phyloP scores from a whole-genome alignment of 306 rosid species.

The Castanea mollissima region DNA sequence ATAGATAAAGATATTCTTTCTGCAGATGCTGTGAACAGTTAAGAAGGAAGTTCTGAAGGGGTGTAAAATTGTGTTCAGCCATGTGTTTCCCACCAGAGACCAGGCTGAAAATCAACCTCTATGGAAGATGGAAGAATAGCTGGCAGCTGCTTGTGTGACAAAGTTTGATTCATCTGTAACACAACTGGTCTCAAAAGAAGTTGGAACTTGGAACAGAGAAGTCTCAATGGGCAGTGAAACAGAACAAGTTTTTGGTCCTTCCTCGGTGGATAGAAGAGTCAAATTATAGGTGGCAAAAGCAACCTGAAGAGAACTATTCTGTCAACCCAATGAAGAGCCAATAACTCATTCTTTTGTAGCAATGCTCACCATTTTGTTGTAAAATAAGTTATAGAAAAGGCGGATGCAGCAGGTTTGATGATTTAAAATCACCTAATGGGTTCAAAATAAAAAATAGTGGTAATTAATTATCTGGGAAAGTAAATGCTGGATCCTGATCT shows the following conservation, averaged over 20 bases:
- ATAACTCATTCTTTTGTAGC: not conserved
- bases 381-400: not conserved
- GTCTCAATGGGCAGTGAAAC: constrained; percentile 70
- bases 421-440: not conserved
- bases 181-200: constrained; percentile 69
- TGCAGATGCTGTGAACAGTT: constrained; percentile 53
- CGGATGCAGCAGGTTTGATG: not conserved
- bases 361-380: not conserved
- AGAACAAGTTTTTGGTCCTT: constrained; percentile 68
- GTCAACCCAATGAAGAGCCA: constrained; percentile 22
- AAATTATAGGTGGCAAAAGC: constrained; percentile 73
- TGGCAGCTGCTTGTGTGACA: constrained; percentile 73
- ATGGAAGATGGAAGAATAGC: constrained; percentile 69
- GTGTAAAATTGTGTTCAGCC: constrained; percentile 65
- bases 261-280: constrained; percentile 85
- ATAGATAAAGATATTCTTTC: constrained; percentile 5
- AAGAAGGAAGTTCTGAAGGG: constrained; percentile 52
- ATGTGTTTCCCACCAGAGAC: constrained; percentile 41
- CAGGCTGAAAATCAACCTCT: constrained; percentile 49
- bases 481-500: not conserved
- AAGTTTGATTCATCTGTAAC: constrained; percentile 63
- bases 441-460: not conserved
- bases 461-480: not conserved
- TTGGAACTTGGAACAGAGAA: constrained; percentile 62
- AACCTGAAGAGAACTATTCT: constrained; percentile 57